Percentiles rank a stretch among this genome's conserved stretches.
Evolutionary conservation across 2,329 filamentous ascomycete genomes (phyloP).

Genomic region (Fusarium lyarnte): DNA sequence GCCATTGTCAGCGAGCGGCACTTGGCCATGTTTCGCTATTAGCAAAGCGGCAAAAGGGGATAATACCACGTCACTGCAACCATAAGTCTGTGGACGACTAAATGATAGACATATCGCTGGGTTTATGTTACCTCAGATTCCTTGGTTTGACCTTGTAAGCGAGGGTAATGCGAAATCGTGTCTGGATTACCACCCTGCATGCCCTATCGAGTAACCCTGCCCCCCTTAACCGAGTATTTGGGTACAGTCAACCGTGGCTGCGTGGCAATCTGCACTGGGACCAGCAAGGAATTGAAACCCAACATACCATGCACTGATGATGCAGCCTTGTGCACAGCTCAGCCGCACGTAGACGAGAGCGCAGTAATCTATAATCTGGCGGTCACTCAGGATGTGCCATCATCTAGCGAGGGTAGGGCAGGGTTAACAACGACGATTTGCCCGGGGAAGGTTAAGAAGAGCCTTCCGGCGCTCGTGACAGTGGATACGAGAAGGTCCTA

Average conservation of each 20-base stretch:
- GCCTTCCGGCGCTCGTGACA: conserved; percentile 18
- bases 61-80: conserved; percentile 39
- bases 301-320: conserved; percentile 4
- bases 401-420: conserved; percentile 35
- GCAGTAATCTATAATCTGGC: conserved; percentile 17
- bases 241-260: conserved; percentile 33
- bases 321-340: conserved; percentile 25
- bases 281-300: conserved; percentile 29
- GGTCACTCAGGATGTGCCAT: conserved; percentile 33
- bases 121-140: conserved; percentile 9
- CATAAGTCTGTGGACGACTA: conserved; percentile 11
- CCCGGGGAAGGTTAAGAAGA: conserved; percentile 13
- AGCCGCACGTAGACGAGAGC: conserved; percentile 26
- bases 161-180: conserved; percentile 32
- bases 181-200: conserved; percentile 41
- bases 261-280: conserved; percentile 30
- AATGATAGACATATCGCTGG: conserved; percentile 3
- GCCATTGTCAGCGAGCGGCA: conserved; percentile 20
- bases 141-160: conserved; percentile 25
- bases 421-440: conserved; percentile 25
- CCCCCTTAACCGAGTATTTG: conserved; percentile 42
- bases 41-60: conserved; percentile 22
- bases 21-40: conserved; percentile 29
- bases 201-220: conserved; percentile 36
- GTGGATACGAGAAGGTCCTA: conserved; percentile 34